These are phyloP conservation scores for Magnusiomyces fungicola DNA, from an alignment of 1,139 yeast genomes.

Conservation along the genomic window DNA sequence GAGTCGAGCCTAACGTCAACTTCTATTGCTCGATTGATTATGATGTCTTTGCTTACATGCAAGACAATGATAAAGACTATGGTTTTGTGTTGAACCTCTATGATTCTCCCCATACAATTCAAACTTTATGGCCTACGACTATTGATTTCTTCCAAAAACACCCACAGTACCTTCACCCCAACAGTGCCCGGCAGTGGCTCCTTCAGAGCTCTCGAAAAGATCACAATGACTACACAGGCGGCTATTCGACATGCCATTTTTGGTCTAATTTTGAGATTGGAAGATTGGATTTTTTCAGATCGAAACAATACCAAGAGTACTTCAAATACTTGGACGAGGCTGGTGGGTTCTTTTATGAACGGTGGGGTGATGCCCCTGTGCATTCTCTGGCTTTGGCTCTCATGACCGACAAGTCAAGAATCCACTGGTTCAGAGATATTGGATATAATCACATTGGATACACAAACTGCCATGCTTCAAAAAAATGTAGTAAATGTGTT, in stretches of 20 bases:
- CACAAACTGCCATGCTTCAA: conserved; percentile 55
- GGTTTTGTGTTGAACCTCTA: conserved; percentile 44
- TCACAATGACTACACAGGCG: conserved; percentile 38
- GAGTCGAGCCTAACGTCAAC: conserved; percentile 60
- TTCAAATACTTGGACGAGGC: conserved; percentile 54
- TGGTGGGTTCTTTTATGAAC: conserved; percentile 78
- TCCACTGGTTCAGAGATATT: conserved; percentile 86
- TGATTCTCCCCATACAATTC: conserved; percentile 55
- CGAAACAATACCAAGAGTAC: conserved; percentile 59
- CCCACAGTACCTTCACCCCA: conserved; percentile 51
- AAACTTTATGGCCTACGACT: conserved; percentile 43
- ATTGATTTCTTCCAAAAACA: conserved; percentile 42
- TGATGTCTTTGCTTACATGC: conserved; percentile 64
- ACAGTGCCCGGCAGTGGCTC: conserved; percentile 44
- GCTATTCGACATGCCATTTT: conserved; percentile 76
- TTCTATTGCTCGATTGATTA: conserved; percentile 57
- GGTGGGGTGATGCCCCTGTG: conserved; percentile 94
- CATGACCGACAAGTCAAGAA: conserved; percentile 58
- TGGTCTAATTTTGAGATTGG: conserved; percentile 85
- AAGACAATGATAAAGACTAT: conserved; percentile 37
- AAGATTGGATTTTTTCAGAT: conserved; percentile 69
- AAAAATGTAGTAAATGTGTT: conserved; percentile 38
- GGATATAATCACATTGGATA: conserved; percentile 75
- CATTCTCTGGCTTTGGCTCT: conserved; percentile 68
- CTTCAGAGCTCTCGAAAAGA: conserved; percentile 19